Conservation (phyloP, 129 eudicot species). For the Escallonia rubra region DNA sequence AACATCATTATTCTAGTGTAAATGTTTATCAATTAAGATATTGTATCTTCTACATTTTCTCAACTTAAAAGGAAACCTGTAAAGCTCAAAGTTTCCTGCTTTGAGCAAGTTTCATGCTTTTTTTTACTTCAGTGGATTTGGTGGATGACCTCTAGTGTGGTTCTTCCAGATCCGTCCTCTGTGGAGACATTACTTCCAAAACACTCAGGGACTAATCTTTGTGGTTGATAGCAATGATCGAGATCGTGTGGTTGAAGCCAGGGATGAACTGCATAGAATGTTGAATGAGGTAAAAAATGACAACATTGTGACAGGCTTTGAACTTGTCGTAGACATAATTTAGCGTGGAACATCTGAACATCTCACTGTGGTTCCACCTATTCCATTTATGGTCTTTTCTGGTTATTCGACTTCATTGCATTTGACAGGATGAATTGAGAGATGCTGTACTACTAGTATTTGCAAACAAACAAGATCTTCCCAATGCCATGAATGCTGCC, state of each 20-base stretch:
- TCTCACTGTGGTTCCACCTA: not conserved
- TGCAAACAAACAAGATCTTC: conserved; percentile 82
- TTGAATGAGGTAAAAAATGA: conserved; percentile 55
- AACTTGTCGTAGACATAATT: not conserved
- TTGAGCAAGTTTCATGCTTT: not conserved
- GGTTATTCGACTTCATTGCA: conserved; percentile 1
- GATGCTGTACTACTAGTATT: conserved; percentile 77
- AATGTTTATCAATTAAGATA: too few species aligned
- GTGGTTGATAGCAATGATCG: conserved; percentile 87
- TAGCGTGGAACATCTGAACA: too few species aligned
- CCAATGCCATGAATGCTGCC: conserved; percentile 80
- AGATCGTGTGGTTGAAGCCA: conserved; percentile 80
- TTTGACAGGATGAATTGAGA: conserved; percentile 61
- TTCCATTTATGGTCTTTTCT: not conserved
- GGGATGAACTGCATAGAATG: conserved; percentile 85
- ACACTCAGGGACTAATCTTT: conserved; percentile 80
- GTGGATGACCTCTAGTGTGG: not conserved
- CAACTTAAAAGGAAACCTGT: too few species aligned
- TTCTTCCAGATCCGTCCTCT: conserved; percentile 68
- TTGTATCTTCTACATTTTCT: too few species aligned
- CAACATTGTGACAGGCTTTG: not conserved
- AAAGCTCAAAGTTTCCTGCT: too few species aligned
- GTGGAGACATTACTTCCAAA: conserved; percentile 88
- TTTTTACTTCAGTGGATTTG: not conserved
- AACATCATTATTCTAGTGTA: too few species aligned